A percentile compares a stretch with the other conserved stretches of the same genome.
Evolutionary conservation across 495 filamentous ascomycete species (phyloP).

Genomic region (Echria macrotheca): DNA sequence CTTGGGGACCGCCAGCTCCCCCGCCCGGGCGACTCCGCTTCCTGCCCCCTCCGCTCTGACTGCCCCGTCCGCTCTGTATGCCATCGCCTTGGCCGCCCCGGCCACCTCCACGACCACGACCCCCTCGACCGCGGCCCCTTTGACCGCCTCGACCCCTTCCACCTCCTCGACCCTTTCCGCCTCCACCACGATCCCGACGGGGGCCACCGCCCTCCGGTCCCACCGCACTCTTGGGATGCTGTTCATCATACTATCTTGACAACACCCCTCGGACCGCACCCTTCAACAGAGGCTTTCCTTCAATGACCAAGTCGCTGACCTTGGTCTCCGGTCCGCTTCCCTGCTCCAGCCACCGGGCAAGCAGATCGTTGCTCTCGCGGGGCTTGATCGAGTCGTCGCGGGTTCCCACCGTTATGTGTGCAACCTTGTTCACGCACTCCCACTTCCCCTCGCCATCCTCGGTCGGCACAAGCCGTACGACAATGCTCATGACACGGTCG

Average conservation of each 20-base stretch:
- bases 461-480: conserved; percentile 55
- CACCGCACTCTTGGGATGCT: no score
- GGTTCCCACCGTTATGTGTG: conserved; percentile 89
- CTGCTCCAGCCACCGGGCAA: conserved; percentile 58
- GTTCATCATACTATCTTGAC: conserved; percentile 45
- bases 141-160: no score
- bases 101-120: no score
- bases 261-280: conserved; percentile 41
- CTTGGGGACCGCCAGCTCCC: no score
- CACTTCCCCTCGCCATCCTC: conserved; percentile 42
- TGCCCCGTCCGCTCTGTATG: no score
- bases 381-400: conserved; percentile 68
- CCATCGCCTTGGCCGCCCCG: no score
- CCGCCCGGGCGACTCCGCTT: no score
- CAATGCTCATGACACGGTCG: conserved; percentile 77
- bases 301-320: conserved; percentile 45
- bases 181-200: neutral
- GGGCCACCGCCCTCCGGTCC: no score
- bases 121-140: no score
- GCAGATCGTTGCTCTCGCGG: conserved; percentile 83
- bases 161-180: neutral
- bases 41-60: no score
- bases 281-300: conserved; percentile 36
- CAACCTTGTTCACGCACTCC: conserved; percentile 68
- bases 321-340: conserved; percentile 41